A percentile compares a stretch with the other conserved stretches of the same genome.
Evolutionary conservation across 345 rosid species (phyloP).

Genomic region (Abelmoschus esculentus): DNA sequence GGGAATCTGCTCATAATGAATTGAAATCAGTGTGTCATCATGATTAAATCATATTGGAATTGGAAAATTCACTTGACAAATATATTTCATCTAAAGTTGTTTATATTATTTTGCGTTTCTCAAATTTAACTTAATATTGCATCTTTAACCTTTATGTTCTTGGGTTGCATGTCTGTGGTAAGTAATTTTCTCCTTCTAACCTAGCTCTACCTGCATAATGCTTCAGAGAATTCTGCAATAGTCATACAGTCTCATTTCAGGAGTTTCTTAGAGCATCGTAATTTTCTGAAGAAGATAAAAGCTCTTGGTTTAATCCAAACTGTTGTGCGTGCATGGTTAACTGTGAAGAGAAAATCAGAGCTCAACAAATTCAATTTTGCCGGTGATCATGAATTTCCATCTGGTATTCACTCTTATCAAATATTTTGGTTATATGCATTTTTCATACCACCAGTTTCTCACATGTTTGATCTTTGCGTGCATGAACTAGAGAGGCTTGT

Average conservation of each 20-base stretch:
- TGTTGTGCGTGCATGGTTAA: slow-evolving; percentile 47
- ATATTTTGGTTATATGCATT: not conserved
- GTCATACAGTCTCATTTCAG: slow-evolving; percentile 60
- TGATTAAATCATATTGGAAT: not conserved
- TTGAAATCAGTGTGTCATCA: not conserved
- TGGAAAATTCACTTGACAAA: not conserved
- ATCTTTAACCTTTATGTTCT: not conserved
- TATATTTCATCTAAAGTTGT: not conserved
- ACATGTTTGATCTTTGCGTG: not conserved
- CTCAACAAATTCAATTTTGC: slow-evolving; percentile 12
- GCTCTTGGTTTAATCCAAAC: slow-evolving; percentile 46
- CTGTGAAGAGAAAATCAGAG: slow-evolving; percentile 31
- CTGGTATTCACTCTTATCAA: slow-evolving; percentile 24
- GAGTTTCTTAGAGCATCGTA: slow-evolving; percentile 31
- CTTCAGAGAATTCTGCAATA: slow-evolving; percentile 51
- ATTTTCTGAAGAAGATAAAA: slow-evolving; percentile 39
- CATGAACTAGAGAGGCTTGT: slow-evolving; percentile 22
- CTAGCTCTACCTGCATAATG: slow-evolving; percentile 8
- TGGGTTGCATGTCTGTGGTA: not conserved
- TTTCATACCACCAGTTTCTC: not conserved
- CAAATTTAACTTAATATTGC: slow-evolving; percentile 1
- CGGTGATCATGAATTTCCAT: slow-evolving; percentile 19
- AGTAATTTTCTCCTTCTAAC: not conserved
- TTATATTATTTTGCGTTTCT: not conserved
- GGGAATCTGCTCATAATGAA: not conserved